Percentiles rank a stretch among this genome's conserved stretches.
Conservation (phyloP, 2,329 filamentous ascomycete species). For the Gaeumannomyces tritici region DNA sequence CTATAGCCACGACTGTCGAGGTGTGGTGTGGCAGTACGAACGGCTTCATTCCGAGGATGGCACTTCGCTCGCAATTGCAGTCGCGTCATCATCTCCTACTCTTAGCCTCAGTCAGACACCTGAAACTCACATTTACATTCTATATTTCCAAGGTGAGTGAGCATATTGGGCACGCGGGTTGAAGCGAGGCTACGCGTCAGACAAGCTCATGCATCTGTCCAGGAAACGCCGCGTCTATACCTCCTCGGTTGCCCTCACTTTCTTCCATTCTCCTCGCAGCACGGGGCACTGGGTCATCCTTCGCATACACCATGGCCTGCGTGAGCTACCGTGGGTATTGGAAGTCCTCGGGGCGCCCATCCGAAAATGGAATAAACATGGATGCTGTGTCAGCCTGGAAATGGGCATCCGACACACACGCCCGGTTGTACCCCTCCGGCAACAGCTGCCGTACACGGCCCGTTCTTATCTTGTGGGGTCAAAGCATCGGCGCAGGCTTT, state of each 20-base stretch:
- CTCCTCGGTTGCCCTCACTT: conserved; percentile 45
- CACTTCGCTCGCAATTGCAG: conserved; percentile 51
- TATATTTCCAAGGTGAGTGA: conserved; percentile 48
- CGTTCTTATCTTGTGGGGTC: conserved; percentile 60
- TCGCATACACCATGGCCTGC: conserved; percentile 38
- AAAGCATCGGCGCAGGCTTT: conserved; percentile 66
- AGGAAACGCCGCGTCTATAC: conserved; percentile 52
- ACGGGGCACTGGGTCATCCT: conserved; percentile 19
- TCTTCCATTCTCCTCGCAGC: conserved; percentile 41
- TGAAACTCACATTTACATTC: conserved; percentile 34
- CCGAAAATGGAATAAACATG: conserved; percentile 58
- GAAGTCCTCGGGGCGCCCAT: conserved; percentile 64
- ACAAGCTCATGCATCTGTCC: neutral
- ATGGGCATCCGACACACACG: conserved; percentile 45
- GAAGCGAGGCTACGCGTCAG: neutral
- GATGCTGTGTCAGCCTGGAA: conserved; percentile 56
- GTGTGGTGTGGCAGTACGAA: conserved; percentile 59
- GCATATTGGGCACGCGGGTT: neutral
- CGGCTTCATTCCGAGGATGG: conserved; percentile 52
- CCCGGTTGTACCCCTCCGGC: conserved; percentile 11
- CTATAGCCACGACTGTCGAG: conserved; percentile 48
- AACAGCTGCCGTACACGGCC: conserved; percentile 16
- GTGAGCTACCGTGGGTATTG: conserved; percentile 66
- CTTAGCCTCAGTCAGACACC: neutral
- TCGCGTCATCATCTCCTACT: conserved; percentile 30